A percentile compares a stretch with the other conserved stretches of the same genome.
phyloP scores from a whole-genome alignment of 1,284 basidiomycete species.

The Ustilago shanxiensis region DNA sequence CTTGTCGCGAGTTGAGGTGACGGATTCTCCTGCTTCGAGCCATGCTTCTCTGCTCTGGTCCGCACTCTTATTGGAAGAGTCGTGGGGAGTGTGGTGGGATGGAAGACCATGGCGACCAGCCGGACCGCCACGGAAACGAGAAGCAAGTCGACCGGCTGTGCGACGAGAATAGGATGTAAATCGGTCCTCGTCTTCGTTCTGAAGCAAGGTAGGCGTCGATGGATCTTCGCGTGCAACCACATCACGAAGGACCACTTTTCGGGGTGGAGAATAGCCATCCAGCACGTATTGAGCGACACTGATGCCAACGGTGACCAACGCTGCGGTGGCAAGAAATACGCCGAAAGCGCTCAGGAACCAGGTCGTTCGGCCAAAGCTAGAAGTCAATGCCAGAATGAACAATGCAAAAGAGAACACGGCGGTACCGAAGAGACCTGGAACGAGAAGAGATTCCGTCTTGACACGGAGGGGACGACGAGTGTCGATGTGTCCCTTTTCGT shows the following conservation, averaged over 20 bases:
- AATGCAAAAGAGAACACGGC: slow-evolving; percentile 48
- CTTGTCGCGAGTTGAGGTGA: slow-evolving; percentile 30
- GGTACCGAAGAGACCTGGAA: slow-evolving; percentile 20
- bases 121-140: slow-evolving; percentile 27
- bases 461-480: slow-evolving; percentile 34
- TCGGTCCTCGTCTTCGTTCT: slow-evolving; percentile 33
- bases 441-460: slow-evolving; percentile 41
- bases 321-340: slow-evolving; percentile 27
- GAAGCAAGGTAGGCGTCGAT: slow-evolving; percentile 27
- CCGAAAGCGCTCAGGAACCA: slow-evolving; percentile 47
- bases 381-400: slow-evolving; percentile 46
- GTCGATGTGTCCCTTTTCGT: slow-evolving; percentile 60
- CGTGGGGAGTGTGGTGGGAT: background rate
- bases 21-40: slow-evolving; percentile 26
- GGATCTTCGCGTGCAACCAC: slow-evolving; percentile 43
- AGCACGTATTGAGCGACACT: slow-evolving; percentile 38
- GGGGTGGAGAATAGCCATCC: slow-evolving; percentile 40
- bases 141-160: slow-evolving; percentile 18
- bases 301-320: slow-evolving; percentile 20
- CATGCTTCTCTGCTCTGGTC: slow-evolving; percentile 18
- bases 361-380: slow-evolving; percentile 24
- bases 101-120: slow-evolving; percentile 17
- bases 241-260: slow-evolving; percentile 27
- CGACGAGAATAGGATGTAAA: slow-evolving; percentile 39
- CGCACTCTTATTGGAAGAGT: background rate